Evolutionary conservation across 345 rosid species (phyloP).

Genomic region (Pistacia atlantica): DNA sequence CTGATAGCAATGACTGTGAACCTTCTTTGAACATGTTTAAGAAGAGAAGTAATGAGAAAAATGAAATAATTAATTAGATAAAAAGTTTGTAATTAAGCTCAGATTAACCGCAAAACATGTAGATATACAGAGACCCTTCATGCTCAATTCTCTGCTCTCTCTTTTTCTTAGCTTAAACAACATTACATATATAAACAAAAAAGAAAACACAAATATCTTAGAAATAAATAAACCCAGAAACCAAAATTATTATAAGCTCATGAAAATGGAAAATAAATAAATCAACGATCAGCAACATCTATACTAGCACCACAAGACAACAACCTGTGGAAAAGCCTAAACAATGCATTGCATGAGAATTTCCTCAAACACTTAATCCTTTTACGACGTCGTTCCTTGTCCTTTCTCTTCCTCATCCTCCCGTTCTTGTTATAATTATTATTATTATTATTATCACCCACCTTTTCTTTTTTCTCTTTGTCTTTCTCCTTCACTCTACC

Average conservation of each 20-base stretch:
- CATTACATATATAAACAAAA: not conserved
- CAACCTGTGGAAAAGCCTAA: conserved; percentile 51
- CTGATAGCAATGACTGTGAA: not conserved
- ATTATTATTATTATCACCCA: too few species aligned
- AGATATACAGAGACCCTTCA: conserved; percentile 8
- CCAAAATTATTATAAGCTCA: not conserved
- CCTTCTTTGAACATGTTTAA: not conserved
- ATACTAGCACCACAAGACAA: conserved; percentile 56
- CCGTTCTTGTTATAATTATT: not conserved
- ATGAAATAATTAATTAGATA: not conserved
- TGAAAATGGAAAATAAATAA: not conserved
- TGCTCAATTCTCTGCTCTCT: not conserved
- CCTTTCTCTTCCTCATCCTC: conserved; percentile 22
- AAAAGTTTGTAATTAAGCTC: not conserved
- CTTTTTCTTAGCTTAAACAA: not conserved
- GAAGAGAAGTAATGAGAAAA: not conserved
- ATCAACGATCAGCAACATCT: conserved; percentile 44
- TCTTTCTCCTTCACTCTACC: conserved; percentile 37
- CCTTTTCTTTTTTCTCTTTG: not conserved
- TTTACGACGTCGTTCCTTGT: conserved; percentile 19
- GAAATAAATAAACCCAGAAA: conserved; percentile 6
- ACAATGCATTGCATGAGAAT: conserved; percentile 51
- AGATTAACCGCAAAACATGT: not conserved
- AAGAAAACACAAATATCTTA: not conserved
- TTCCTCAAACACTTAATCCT: conserved; percentile 50